Evolutionary conservation across 495 filamentous ascomycete genomes (phyloP).

Genomic region (Penicillium coffeae): DNA sequence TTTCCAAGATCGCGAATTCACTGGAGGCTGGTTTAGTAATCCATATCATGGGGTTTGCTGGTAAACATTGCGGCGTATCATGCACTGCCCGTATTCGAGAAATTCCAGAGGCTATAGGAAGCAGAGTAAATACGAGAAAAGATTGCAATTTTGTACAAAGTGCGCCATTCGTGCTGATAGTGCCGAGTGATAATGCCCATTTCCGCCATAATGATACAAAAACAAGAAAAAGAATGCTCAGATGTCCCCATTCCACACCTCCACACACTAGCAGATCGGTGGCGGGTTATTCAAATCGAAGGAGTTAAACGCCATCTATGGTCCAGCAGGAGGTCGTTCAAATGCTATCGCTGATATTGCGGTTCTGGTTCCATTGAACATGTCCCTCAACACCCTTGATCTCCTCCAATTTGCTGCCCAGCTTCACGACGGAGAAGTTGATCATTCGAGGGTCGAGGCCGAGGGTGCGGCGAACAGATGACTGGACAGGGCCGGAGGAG

Average conservation of each 20-base stretch:
- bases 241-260: constrained; percentile 7
- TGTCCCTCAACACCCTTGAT: constrained; percentile 57
- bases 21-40: no score
- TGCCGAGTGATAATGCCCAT: constrained; percentile 23
- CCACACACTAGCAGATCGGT: constrained; percentile 7
- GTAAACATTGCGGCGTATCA: no score
- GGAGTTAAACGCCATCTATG: background rate
- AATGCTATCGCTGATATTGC: constrained; percentile 29
- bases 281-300: background rate
- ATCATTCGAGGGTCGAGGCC: constrained; percentile 90
- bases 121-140: constrained; percentile 15
- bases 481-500: constrained; percentile 62
- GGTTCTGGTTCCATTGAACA: constrained; percentile 53
- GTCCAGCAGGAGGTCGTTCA: constrained; percentile 1
- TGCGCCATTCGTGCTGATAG: constrained; percentile 41
- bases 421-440: constrained; percentile 76
- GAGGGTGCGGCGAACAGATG: constrained; percentile 66
- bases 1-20: no score
- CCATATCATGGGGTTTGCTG: background rate
- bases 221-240: constrained; percentile 14
- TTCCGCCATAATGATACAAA: constrained; percentile 34
- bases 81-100: no score
- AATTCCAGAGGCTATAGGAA: background rate
- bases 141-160: constrained; percentile 31
- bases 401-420: constrained; percentile 74